Evolutionary conservation across 805 yeast genomes (phyloP), one percentile per base, ranked within the genome.

Genomic region (Metschnikowia reukaufii): DNA sequence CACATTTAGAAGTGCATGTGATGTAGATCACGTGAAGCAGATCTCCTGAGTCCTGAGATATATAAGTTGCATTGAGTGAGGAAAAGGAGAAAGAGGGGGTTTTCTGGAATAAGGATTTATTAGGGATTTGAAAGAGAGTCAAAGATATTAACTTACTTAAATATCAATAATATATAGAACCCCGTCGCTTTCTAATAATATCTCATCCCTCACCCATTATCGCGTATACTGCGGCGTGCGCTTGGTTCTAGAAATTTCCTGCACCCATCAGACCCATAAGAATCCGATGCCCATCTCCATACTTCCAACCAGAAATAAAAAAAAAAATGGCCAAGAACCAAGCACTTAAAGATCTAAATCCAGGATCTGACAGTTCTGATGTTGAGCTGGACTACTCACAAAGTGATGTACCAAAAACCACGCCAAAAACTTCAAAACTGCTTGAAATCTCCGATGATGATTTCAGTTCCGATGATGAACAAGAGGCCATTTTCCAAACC

Each of bases 381-480:
- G 32, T 23, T 23, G 52, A 49, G 30, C 37, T 43, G 46, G 36
- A 25, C 17, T 35, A 42, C 18, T 21, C 30, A 4, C 4, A 20
- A 8, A 18, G n/a, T 4, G 39, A 29, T 6, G 16, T 3, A 2
- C 13, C 15, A 18, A 39, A 39, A 45, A 34, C 6, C 34, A 4
- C 35, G 15, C 21, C 19, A 23, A 15, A 18, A 9, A 3, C 36
- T 17, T 17, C 21, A 6, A 36, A 42, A 20, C 31, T 18, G 17
- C 39, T 45, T 32, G 19, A 19, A 16, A 12, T 32, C 12, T 12
- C 25, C 19, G 59, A 54, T 3, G 59, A 53, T 20, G 59, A 54
- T 34, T 51, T 51, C 36, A 30, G 39, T n/a, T 45, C 54, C 4
- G 56, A 52, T 23, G 48, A 44, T 19, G 54, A 55, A 12, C 51